A percentile compares a stretch with the other conserved stretches of the same genome.
Conservation (phyloP, 208 protist genomes). For the Acanthamoeba pearcei region DNA sequence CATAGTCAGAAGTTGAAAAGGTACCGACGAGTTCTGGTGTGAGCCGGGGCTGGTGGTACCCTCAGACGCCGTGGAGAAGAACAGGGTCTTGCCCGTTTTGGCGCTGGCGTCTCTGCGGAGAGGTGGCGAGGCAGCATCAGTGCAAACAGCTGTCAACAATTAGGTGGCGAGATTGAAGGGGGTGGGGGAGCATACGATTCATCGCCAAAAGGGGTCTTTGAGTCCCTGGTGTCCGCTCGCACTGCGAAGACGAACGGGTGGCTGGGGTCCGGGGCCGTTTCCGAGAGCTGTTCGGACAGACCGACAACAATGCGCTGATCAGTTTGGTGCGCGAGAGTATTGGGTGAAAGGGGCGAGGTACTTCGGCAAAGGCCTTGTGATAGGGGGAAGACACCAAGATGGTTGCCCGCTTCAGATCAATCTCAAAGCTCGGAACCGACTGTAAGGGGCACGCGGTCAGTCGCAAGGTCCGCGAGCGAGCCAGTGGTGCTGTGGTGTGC, state of each 20-base stretch:
- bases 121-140: background rate
- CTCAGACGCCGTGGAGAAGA: background rate
- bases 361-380: slow-evolving; percentile 1
- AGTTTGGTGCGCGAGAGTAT: background rate
- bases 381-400: background rate
- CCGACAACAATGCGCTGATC: background rate
- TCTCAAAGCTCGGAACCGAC: background rate
- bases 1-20: background rate
- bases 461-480: background rate
- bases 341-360: background rate
- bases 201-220: background rate
- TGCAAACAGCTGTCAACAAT: background rate
- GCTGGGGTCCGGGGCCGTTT: background rate
- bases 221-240: background rate
- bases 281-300: background rate
- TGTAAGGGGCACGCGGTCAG: background rate
- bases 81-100: background rate
- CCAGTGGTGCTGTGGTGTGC: background rate
- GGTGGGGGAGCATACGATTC: background rate
- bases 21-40: background rate
- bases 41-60: background rate
- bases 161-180: background rate
- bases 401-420: background rate
- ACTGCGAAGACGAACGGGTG: background rate
- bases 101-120: background rate